Evolutionary conservation across 1,284 basidiomycete genomes (phyloP), one percentile per base, ranked within the genome.

Genomic region (Melampsora larici-populina): DNA sequence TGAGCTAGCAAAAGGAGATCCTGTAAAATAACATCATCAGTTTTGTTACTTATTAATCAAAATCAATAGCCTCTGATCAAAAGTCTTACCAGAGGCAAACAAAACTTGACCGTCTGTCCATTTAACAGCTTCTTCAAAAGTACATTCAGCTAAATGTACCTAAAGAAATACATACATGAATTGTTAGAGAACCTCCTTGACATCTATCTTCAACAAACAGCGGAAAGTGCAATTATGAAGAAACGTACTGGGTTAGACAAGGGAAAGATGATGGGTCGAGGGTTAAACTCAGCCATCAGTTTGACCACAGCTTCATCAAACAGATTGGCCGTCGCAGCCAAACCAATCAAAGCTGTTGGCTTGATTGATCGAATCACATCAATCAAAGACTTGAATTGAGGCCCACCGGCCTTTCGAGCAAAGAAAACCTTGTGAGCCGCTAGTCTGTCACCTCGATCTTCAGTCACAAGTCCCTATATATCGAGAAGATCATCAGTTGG

Each of bases 241-340:
- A 94, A 89, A 67, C 88, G 87, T 66, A 92, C 90, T 40, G 95
- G 95, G 86, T 97, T 98, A 48, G 92, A 94, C n/a, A 97, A 89
- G 67, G 95, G 93, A 88, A 97, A 97, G 84, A 97, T 90, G 86
- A 97, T 95, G 33, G 95, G 94, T 29, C 90, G 88, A 26, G 89
- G 86, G 86, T 96, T 97, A 81, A 92, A 87, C 68, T 88, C 87
- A n/a, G 90, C 89, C 93, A 98, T 95, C 15, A 88, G 86, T 81
- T 89, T 86, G 79, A 97, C 89, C 73, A 94, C 90, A 15, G 87
- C 86, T 78, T 90, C 87, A 79, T 87, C 88, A 86, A 97, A 97
- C 0, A 93, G 91, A 66, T 90, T 90, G 86, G 88, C 89, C 80
- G 92, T 90, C 31, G 94, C 97, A 26, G 92, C 94, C 46, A 97